These are phyloP conservation scores for Neurospora sp. DNA, from an alignment of 2,329 filamentous ascomycete species.

Conservation along the genomic window DNA sequence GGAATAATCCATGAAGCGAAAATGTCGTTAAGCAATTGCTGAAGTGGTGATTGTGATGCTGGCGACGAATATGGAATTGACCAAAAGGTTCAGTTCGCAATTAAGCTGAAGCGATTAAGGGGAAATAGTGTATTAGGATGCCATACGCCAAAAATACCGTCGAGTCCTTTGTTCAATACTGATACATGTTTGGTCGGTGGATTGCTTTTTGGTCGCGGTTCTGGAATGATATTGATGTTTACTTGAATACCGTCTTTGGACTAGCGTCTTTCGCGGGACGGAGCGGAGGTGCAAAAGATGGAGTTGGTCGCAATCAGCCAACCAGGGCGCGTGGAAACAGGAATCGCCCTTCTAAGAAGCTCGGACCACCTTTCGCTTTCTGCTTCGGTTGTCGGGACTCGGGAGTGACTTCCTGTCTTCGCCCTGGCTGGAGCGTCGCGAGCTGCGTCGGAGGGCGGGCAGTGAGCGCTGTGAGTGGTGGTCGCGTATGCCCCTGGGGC, in stretches of 20 bases:
- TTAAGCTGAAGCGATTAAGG: neutral
- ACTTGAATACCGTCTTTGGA: constrained; percentile 5
- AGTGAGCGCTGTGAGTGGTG: neutral
- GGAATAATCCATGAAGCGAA: neutral
- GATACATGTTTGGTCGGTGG: constrained; percentile 2
- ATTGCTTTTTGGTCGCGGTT: constrained; percentile 2
- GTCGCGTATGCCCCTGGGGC: neutral
- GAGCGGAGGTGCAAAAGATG: neutral
- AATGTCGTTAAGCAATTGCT: neutral
- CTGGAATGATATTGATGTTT: constrained; percentile 5
- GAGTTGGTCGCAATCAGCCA: neutral
- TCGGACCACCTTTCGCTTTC: neutral
- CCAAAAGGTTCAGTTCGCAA: neutral
- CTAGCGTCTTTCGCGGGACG: constrained; percentile 1
- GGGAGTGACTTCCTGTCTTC: neutral
- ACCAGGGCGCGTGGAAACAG: neutral
- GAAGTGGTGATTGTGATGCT: neutral
- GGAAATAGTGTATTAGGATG: neutral
- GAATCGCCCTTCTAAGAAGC: neutral
- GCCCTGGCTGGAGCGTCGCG: neutral
- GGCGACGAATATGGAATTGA: neutral
- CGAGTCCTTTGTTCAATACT: neutral
- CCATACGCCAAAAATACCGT: neutral
- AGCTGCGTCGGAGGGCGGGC: neutral
- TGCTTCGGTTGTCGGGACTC: neutral